These are phyloP conservation scores for Glycine tomentella DNA, from an alignment of 306 rosid species.

Conservation along the genomic window DNA sequence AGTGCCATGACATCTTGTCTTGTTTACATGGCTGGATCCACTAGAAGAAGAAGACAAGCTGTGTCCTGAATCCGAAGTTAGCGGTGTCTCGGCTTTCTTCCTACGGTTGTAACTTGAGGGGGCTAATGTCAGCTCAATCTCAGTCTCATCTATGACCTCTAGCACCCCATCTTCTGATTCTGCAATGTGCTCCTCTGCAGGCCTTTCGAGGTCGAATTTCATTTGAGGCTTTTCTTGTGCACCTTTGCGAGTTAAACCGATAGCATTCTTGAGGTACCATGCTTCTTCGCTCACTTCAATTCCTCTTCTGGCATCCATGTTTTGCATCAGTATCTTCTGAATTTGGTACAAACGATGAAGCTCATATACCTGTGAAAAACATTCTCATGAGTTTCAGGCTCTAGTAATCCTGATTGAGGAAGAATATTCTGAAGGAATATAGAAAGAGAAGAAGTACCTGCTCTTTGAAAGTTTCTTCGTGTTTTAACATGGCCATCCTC, in stretches of 20 bases:
- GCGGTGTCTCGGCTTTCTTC: constrained; percentile 63
- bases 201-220: constrained; percentile 73
- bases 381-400: not conserved
- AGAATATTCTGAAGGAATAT: constrained; percentile 10
- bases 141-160: constrained; percentile 76
- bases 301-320: constrained; percentile 53
- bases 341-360: constrained; percentile 87
- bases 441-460: constrained; percentile 66
- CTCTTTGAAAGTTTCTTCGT: constrained; percentile 89
- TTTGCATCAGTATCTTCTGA: constrained; percentile 84
- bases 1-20: constrained; percentile 49
- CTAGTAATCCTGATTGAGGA: not conserved
- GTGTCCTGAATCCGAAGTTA: constrained; percentile 75
- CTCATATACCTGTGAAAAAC: constrained; percentile 68
- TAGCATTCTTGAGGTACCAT: constrained; percentile 60
- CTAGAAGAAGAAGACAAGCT: constrained; percentile 88
- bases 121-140: constrained; percentile 87
- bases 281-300: constrained; percentile 49
- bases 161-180: constrained; percentile 57
- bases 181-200: constrained; percentile 58
- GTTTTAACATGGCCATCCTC: constrained; percentile 92
- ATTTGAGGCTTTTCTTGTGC: constrained; percentile 47
- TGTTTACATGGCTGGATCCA: constrained; percentile 78
- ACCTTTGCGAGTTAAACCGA: constrained; percentile 51
- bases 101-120: constrained; percentile 74